Conservation (phyloP, 2,329 filamentous ascomycete genomes). For the Cryphonectria parasitica region DNA sequence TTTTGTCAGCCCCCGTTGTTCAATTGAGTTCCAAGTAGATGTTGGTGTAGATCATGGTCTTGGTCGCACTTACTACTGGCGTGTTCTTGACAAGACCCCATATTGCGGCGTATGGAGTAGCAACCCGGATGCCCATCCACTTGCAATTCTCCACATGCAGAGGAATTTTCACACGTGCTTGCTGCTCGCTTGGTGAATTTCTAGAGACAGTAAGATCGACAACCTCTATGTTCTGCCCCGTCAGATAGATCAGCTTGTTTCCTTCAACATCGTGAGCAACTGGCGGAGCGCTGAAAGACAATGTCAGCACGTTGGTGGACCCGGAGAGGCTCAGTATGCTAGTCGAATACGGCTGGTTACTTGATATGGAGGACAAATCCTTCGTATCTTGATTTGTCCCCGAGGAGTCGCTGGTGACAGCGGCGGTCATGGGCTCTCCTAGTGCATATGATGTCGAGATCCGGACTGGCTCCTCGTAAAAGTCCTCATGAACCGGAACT, state of each 20-base stretch:
- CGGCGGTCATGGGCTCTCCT: too few relatives aligned
- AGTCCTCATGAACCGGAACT: neutral
- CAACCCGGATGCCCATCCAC: constrained; percentile 19
- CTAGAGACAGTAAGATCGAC: neutral
- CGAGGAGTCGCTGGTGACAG: neutral
- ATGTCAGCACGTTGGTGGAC: neutral
- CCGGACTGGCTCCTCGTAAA: neutral
- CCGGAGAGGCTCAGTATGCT: neutral
- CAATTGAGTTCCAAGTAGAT: neutral
- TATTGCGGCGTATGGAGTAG: constrained; percentile 15
- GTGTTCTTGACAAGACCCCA: constrained; percentile 12
- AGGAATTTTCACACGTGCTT: neutral
- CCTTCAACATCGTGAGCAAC: constrained; percentile 23
- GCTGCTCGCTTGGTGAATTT: neutral
- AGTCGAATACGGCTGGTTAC: neutral
- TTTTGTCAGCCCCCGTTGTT: neutral
- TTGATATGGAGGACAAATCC: neutral
- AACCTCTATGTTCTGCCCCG: constrained; percentile 5
- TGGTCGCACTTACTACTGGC: neutral
- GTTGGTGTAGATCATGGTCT: neutral
- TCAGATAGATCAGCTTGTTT: constrained; percentile 5
- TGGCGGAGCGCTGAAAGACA: neutral
- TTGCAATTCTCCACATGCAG: neutral
- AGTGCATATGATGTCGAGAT: neutral
- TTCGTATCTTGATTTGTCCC: neutral